These are phyloP conservation scores for Mycocalia duriaeana DNA, from an alignment of 1,284 basidiomycete species.

Conservation along the genomic window DNA sequence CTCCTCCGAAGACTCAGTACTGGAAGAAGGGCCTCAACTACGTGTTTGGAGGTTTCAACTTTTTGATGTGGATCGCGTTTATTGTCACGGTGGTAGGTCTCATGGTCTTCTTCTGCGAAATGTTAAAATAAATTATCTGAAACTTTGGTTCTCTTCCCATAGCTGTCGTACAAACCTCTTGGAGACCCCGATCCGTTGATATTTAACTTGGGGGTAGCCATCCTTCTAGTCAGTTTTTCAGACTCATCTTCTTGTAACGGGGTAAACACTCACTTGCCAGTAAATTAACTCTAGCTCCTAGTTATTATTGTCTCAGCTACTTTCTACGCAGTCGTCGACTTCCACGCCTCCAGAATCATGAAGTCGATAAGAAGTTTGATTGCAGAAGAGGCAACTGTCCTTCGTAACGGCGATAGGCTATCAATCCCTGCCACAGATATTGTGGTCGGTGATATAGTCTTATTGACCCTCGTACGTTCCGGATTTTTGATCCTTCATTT, in stretches of 20 bases:
- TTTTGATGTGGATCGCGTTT: constrained; percentile 47
- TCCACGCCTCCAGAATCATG: constrained; percentile 43
- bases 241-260: too few relatives aligned
- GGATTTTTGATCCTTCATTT: too few relatives aligned
- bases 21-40: constrained; percentile 38
- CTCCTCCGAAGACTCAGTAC: constrained; percentile 37
- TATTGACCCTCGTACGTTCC: constrained; percentile 44
- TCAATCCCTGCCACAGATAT: constrained; percentile 51
- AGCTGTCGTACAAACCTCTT: constrained; percentile 47
- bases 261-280: too few relatives aligned
- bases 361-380: constrained; percentile 48
- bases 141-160: constrained; percentile 3
- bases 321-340: constrained; percentile 47
- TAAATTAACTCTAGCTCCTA: too few relatives aligned
- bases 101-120: constrained; percentile 10
- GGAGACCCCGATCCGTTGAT: constrained; percentile 39
- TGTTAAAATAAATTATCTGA: constrained; percentile 2
- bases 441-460: constrained; percentile 60
- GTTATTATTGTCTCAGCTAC: constrained; percentile 35
- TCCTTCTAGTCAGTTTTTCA: constrained; percentile 46
- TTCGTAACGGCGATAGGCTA: constrained; percentile 26
- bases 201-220: constrained; percentile 43
- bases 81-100: constrained; percentile 42
- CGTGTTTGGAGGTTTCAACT: constrained; percentile 46
- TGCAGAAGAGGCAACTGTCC: constrained; percentile 43